phyloP scores from a whole-genome alignment of 805 yeast species.

The Yamadazyma sp. region DNA sequence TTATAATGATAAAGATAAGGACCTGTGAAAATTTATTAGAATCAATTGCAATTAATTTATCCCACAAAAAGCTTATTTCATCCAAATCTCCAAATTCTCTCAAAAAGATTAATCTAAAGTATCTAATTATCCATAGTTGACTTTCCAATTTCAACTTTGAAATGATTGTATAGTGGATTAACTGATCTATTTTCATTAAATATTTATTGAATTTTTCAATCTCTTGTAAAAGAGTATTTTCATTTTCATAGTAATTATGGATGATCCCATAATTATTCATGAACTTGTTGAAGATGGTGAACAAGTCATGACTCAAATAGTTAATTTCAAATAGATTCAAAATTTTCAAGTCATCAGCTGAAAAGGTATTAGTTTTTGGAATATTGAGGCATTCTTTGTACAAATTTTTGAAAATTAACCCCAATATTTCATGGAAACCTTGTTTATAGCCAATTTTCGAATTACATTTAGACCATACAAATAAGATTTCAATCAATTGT shows the following conservation, averaged over 20 bases:
- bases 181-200: constrained; percentile 49
- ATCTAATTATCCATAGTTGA: constrained; percentile 55
- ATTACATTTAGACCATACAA: constrained; percentile 48
- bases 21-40: constrained; percentile 28
- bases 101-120: constrained; percentile 42
- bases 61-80: constrained; percentile 44
- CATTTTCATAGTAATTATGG: constrained; percentile 35
- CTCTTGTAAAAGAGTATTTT: constrained; percentile 40
- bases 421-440: constrained; percentile 54
- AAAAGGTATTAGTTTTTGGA: constrained; percentile 23
- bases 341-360: constrained; percentile 30
- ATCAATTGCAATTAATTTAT: constrained; percentile 39
- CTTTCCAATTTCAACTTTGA: constrained; percentile 46
- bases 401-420: constrained; percentile 43
- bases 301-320: constrained; percentile 42
- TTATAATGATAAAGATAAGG: constrained; percentile 39
- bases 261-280: constrained; percentile 41
- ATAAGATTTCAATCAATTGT: constrained; percentile 42
- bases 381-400: constrained; percentile 31
- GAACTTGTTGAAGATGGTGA: constrained; percentile 41
- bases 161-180: constrained; percentile 42
- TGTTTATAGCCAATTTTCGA: constrained; percentile 49
- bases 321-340: constrained; percentile 35
- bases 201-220: constrained; percentile 47
- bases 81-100: constrained; percentile 46